Conservation (phyloP, 345 rosid species). For the Boechera retrofracta region DNA sequence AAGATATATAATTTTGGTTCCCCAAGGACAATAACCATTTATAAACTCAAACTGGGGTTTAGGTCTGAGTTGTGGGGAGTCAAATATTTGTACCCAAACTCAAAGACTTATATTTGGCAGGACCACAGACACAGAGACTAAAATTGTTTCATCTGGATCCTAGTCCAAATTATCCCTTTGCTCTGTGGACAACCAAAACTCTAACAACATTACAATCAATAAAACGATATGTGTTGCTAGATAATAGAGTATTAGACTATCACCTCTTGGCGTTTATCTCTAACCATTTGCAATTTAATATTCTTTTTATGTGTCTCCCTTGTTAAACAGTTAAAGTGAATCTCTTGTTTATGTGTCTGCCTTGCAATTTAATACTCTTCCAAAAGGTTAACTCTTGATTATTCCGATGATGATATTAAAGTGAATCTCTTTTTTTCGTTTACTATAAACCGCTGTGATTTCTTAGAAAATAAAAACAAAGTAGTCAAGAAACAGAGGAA, state of each 20-base stretch:
- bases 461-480: too few species aligned
- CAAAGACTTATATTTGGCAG: background rate
- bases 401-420: too few species aligned
- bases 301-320: background rate
- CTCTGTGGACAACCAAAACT: background rate
- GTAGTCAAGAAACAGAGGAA: constrained; percentile 2
- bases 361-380: too few species aligned
- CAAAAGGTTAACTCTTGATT: too few species aligned
- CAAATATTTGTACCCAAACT: constrained; percentile 1
- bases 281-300: background rate
- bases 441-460: too few species aligned
- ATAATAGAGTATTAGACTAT: background rate
- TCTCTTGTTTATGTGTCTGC: background rate
- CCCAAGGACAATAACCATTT: background rate
- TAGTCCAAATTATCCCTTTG: background rate
- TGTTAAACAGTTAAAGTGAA: background rate
- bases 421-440: background rate
- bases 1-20: background rate
- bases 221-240: background rate
- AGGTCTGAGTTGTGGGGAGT: background rate
- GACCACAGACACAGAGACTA: constrained; percentile 2
- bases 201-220: background rate
- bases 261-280: constrained; percentile 6
- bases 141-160: background rate
- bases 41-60: background rate